phyloP scores from a whole-genome alignment of 2,329 filamentous ascomycete genomes.

The Thielaviopsis musarum region DNA sequence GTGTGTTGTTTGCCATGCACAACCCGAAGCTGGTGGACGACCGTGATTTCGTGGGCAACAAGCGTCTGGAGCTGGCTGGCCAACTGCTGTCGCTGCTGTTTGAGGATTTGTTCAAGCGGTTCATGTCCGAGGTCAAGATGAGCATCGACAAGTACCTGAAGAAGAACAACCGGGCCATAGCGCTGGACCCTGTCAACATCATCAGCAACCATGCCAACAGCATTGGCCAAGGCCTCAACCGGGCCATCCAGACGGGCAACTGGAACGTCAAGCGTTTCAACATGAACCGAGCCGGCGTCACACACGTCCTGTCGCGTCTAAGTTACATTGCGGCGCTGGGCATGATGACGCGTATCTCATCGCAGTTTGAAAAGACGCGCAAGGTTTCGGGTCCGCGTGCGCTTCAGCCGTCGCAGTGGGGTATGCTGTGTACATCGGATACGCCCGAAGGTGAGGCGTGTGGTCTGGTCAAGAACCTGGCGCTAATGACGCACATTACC shows the following conservation, averaged over 20 bases:
- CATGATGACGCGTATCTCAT: slow-evolving; percentile 98
- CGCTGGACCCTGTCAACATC: slow-evolving; percentile 74
- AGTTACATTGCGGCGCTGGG: slow-evolving; percentile 94
- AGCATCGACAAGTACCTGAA: slow-evolving; percentile 92
- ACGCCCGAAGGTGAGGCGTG: slow-evolving; percentile 97
- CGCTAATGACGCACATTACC: slow-evolving; percentile 97
- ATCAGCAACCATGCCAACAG: slow-evolving; percentile 71
- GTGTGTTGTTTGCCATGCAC: slow-evolving; percentile 84
- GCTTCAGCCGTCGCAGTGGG: slow-evolving; percentile 91
- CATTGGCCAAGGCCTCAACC: slow-evolving; percentile 85
- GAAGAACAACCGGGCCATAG: slow-evolving; percentile 75
- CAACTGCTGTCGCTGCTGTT: slow-evolving; percentile 88
- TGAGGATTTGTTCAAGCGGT: slow-evolving; percentile 95
- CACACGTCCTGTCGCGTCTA: slow-evolving; percentile 83
- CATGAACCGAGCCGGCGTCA: slow-evolving; percentile 95
- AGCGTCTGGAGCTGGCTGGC: slow-evolving; percentile 83
- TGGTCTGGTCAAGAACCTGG: slow-evolving; percentile 93
- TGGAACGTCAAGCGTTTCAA: slow-evolving; percentile 97
- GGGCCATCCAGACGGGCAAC: slow-evolving; percentile 92
- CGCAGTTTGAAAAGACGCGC: slow-evolving; percentile 96
- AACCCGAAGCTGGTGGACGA: slow-evolving; percentile 85
- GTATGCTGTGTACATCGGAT: slow-evolving; percentile 93
- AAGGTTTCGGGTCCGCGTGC: slow-evolving; percentile 94
- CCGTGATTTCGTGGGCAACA: slow-evolving; percentile 95
- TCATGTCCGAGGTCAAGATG: slow-evolving; percentile 74